Evolutionary conservation across 2,329 filamentous ascomycete genomes (phyloP).

Genomic region (Corynespora cassiicola): DNA sequence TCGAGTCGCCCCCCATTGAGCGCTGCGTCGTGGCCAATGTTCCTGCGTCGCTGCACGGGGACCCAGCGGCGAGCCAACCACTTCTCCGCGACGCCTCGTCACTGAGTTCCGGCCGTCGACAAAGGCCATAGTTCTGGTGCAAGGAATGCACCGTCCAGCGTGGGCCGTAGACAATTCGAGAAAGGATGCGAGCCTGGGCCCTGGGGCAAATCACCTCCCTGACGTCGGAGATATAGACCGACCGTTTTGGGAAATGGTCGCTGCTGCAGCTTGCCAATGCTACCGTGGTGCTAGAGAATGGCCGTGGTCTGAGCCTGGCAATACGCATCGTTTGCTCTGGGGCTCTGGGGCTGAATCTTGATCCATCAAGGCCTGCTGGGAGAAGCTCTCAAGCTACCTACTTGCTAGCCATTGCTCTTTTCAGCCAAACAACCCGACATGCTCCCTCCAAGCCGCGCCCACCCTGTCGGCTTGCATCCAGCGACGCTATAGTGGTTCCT

Average conservation of each 20-base stretch:
- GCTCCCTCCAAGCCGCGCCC: conserved; percentile 33
- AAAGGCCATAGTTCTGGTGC: conserved; percentile 38
- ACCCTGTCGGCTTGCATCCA: conserved; percentile 46
- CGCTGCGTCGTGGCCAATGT: conserved; percentile 48
- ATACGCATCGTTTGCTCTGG: conserved; percentile 50
- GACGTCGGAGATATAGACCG: conserved; percentile 50
- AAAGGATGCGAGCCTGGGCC: conserved; percentile 42
- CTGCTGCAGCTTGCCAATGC: conserved; percentile 56
- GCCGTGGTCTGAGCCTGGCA: conserved; percentile 53
- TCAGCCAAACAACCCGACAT: conserved; percentile 48
- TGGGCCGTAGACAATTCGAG: conserved; percentile 42
- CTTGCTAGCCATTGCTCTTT: conserved; percentile 47
- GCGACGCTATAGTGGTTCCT: conserved; percentile 35
- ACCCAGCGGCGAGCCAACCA: conserved; percentile 40
- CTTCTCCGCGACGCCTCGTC: conserved; percentile 21
- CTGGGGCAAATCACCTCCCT: conserved; percentile 45
- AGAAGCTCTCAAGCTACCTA: conserved; percentile 41
- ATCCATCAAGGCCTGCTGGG: conserved; percentile 43
- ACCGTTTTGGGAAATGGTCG: conserved; percentile 50
- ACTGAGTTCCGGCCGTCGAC: conserved; percentile 26
- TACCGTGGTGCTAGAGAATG: conserved; percentile 52
- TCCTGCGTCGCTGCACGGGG: conserved; percentile 50
- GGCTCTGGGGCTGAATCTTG: conserved; percentile 56
- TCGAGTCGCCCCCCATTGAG: conserved; percentile 42
- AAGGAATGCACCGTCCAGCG: conserved; percentile 47